Base-by-base conservation (phyloP, 345 rosid genomes). In the Brassica cretica region DNA sequence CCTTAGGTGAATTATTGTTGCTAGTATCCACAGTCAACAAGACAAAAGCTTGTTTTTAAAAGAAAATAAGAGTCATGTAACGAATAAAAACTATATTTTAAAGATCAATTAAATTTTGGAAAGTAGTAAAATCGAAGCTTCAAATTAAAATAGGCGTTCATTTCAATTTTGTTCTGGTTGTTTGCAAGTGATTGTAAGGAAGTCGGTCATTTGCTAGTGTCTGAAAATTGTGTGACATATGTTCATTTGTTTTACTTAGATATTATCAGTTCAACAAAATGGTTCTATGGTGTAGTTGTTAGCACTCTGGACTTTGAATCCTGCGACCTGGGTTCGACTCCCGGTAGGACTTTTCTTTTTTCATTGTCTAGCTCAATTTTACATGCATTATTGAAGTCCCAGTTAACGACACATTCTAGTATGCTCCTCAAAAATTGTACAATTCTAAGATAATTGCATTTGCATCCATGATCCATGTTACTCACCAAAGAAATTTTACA, bases 281-380 rank as follows among this genome's bases (percentile, higher is more conserved):
- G 93, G 91, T 90, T 89, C 87, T 82, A 85, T 88, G 98, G 97
- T 91, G 93, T 89, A 86, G 92, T 87, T 90, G 97, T 91, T 89
- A 91, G 97, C 95, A 91, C 92, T 88, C 86, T 87, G 95, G 91
- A 88, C 90, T 88, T 89, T 87, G 94, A 89, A 93, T 89, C 93
- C 87, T 86, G 93, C 86, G 92, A 87, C 92, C 93, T 88, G 91
- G 71, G 59, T 68, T 68, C 71, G 60, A 68, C 60, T 68, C 37
- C 60, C 71, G 71, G 71, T 68, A 68, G 71, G 60, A 46, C 60
- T 39, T 33, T 8, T 8, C 3, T 8, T 64, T 64, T 64, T 5
- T 1, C 16, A 4, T 63, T 7, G 24, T 16, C n/a, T 27, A 51
- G 10, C 10, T 63, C 66, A n/a, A n/a, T 7, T 62, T 60, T 60